These are phyloP conservation scores for Dryas octopetala DNA, from an alignment of 306 rosid species.

Conservation along the genomic window DNA sequence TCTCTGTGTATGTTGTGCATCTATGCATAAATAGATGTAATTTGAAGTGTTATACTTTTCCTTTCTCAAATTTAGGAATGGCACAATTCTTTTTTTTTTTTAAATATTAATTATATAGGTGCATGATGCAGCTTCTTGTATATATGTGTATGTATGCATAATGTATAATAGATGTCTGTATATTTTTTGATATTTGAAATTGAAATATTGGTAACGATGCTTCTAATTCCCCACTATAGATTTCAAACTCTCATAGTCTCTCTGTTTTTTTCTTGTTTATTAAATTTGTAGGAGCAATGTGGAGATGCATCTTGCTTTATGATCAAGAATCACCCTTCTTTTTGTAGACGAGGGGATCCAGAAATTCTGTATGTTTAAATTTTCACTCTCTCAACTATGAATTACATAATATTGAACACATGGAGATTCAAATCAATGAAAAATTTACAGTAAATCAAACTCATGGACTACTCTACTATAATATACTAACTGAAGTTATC, in stretches of 20 bases:
- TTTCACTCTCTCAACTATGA: not conserved
- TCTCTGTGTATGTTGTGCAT: too few species aligned
- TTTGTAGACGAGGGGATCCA: slow-evolving; percentile 39
- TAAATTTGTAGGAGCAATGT: slow-evolving; percentile 50
- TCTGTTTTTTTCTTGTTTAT: not conserved
- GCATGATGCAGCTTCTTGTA: too few species aligned
- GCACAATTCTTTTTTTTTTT: not conserved
- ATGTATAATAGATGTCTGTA: not conserved
- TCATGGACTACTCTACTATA: not conserved
- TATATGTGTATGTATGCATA: too few species aligned
- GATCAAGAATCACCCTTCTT: slow-evolving; percentile 63
- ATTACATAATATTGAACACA: not conserved
- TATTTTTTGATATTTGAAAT: too few species aligned
- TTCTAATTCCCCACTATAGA: not conserved
- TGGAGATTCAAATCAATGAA: not conserved
- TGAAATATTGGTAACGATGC: not conserved
- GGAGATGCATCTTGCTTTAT: slow-evolving; percentile 66
- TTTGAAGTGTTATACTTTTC: not conserved
- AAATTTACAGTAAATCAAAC: not conserved
- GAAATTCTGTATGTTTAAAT: slow-evolving; percentile 55
- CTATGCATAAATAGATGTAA: not conserved
- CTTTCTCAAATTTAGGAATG: not conserved
- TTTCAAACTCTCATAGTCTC: not conserved
- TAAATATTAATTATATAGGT: too few species aligned
- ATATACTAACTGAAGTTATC: not conserved